Evolutionary conservation across 106 monocot species (phyloP).

Genomic region (Dendrobium huoshanense): DNA sequence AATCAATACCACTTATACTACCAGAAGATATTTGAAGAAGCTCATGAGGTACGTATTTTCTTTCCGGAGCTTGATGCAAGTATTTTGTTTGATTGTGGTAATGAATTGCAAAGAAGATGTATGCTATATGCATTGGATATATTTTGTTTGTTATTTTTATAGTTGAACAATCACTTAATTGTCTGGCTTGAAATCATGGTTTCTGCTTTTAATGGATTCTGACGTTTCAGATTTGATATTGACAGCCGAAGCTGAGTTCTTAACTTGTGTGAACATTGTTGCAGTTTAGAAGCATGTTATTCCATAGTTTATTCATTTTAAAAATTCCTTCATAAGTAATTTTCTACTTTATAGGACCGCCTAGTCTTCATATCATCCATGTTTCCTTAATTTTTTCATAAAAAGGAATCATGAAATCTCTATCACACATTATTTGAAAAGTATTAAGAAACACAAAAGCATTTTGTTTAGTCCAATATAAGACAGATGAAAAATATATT

Average conservation of each 20-base stretch:
- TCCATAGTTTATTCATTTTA: too few relatives aligned
- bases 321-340: too few relatives aligned
- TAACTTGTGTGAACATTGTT: neutral
- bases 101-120: neutral
- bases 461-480: too few relatives aligned
- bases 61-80: neutral
- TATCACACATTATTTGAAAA: too few relatives aligned
- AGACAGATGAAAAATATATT: neutral
- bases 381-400: too few relatives aligned
- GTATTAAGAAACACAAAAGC: too few relatives aligned
- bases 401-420: too few relatives aligned
- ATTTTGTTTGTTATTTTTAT: neutral
- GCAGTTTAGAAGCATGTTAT: too few relatives aligned
- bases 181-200: neutral
- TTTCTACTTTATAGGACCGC: too few relatives aligned
- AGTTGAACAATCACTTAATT: neutral
- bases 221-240: neutral
- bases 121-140: neutral
- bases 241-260: neutral
- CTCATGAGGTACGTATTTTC: slow-evolving; percentile 52
- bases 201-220: neutral
- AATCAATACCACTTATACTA: slow-evolving; percentile 78
- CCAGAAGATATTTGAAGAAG: slow-evolving; percentile 61
- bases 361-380: too few relatives aligned
- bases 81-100: neutral